These are phyloP conservation scores for Chaetomium strumarium DNA, from an alignment of 2,329 filamentous ascomycete genomes.

Conservation along the genomic window DNA sequence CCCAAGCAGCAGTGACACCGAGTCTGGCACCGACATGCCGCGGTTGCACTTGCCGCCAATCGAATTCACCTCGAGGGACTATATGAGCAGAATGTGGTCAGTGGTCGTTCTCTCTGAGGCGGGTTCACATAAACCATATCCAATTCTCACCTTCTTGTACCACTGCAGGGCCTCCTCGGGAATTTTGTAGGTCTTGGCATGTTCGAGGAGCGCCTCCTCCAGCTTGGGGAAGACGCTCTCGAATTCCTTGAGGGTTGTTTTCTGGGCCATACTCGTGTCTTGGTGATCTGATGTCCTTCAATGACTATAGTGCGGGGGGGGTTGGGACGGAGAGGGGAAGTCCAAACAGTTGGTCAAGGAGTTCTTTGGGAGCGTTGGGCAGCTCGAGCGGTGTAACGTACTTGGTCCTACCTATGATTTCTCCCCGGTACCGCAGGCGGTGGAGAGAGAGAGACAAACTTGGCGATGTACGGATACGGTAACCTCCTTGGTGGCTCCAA, in stretches of 20 bases:
- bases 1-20: constrained; percentile 69
- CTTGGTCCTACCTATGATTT: too few relatives aligned
- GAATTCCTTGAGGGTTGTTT: constrained; percentile 77
- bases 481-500: not conserved
- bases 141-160: constrained; percentile 66
- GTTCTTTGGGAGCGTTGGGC: too few relatives aligned
- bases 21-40: constrained; percentile 95
- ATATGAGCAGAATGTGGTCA: constrained; percentile 10
- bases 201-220: constrained; percentile 71
- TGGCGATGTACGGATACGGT: too few relatives aligned
- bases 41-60: constrained; percentile 97
- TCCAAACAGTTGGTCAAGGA: too few relatives aligned
- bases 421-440: too few relatives aligned
- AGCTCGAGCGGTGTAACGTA: too few relatives aligned
- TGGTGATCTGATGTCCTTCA: not conserved
- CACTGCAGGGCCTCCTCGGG: constrained; percentile 76
- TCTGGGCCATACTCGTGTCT: constrained; percentile 52
- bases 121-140: too few relatives aligned
- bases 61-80: constrained; percentile 82
- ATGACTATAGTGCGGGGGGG: too few relatives aligned
- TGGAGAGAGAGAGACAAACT: too few relatives aligned
- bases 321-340: too few relatives aligned
- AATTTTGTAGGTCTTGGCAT: constrained; percentile 76
- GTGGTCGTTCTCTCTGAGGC: not conserved
- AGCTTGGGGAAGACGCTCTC: constrained; percentile 85